These are phyloP conservation scores for Ophiostoma perfectum DNA, from an alignment of 2,329 filamentous ascomycete genomes.

Conservation along the genomic window DNA sequence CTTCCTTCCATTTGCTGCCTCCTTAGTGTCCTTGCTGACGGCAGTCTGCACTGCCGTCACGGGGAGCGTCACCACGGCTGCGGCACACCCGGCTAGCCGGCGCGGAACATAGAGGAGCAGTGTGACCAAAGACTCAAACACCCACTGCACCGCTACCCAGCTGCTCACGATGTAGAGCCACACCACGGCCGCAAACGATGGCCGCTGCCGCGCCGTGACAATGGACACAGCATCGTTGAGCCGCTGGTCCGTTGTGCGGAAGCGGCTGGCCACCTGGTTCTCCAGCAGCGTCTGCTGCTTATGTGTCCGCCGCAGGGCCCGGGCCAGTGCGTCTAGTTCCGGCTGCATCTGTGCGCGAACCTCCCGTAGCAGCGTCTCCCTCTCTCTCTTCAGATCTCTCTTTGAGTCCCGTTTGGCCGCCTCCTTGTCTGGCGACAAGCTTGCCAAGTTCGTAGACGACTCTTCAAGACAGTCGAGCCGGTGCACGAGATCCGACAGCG, in stretches of 20 bases:
- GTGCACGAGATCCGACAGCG: conserved; percentile 52
- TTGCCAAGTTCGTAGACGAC: not conserved
- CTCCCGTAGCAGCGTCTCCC: conserved; percentile 44
- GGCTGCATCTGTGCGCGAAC: conserved; percentile 64
- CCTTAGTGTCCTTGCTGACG: not conserved
- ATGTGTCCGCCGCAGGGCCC: conserved; percentile 85
- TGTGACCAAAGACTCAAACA: not conserved
- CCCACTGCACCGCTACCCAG: conserved; percentile 26
- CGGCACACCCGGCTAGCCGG: conserved; percentile 1
- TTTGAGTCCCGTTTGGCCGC: conserved; percentile 25
- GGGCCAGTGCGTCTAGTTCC: conserved; percentile 80
- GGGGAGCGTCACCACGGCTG: conserved; percentile 10
- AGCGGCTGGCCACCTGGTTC: conserved; percentile 68
- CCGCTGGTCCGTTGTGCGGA: conserved; percentile 64
- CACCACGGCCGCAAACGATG: conserved; percentile 22
- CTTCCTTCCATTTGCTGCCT: not conserved
- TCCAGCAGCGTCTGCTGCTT: conserved; percentile 75
- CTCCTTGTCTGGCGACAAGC: not conserved
- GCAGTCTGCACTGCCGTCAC: not conserved
- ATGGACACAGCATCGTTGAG: conserved; percentile 56
- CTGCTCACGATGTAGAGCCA: conserved; percentile 34
- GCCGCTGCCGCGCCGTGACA: conserved; percentile 8
- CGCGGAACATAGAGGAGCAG: conserved; percentile 23
- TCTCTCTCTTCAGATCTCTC: not conserved
- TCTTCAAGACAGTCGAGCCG: conserved; percentile 61